phyloP scores from a whole-genome alignment of 495 filamentous ascomycete species.

The Amorphotheca resinae region DNA sequence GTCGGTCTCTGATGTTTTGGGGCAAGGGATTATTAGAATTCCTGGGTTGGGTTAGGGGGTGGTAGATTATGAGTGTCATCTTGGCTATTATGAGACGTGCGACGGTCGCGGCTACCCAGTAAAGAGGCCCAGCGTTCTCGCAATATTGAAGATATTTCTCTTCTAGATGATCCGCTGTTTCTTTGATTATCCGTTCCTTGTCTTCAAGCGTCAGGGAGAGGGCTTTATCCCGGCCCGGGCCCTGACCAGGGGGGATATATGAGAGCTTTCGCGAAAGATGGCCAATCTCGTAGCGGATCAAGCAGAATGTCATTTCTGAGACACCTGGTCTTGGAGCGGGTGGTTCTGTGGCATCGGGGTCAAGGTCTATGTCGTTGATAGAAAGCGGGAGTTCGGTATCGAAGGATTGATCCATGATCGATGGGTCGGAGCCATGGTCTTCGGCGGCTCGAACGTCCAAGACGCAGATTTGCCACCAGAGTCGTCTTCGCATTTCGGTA shows the following conservation, averaged over 20 bases:
- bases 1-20: constrained; percentile 50
- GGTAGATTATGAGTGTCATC: constrained; percentile 37
- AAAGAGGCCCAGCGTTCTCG: constrained; percentile 46
- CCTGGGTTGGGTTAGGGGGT: constrained; percentile 16
- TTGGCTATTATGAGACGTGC: constrained; percentile 23
- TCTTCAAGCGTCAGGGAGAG: constrained; percentile 38
- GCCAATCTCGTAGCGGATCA: constrained; percentile 58
- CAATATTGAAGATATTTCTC: constrained; percentile 51
- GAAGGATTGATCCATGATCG: constrained; percentile 53
- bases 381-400: constrained; percentile 68
- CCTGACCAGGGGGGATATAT: constrained; percentile 6
- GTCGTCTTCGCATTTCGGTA: constrained; percentile 67
- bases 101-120: constrained; percentile 60
- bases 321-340: constrained; percentile 45
- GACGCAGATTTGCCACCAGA: constrained; percentile 76
- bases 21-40: constrained; percentile 33
- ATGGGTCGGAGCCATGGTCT: constrained; percentile 72
- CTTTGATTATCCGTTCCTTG: constrained; percentile 48
- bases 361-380: constrained; percentile 68
- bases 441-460: constrained; percentile 69
- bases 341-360: constrained; percentile 46
- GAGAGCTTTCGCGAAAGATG: constrained; percentile 11
- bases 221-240: not conserved
- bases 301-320: constrained; percentile 71
- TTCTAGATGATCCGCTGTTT: constrained; percentile 52